Evolutionary conservation across 1,284 basidiomycete species (phyloP), one percentile per base, ranked within the genome.

Genomic region (Tilletia horrida): DNA sequence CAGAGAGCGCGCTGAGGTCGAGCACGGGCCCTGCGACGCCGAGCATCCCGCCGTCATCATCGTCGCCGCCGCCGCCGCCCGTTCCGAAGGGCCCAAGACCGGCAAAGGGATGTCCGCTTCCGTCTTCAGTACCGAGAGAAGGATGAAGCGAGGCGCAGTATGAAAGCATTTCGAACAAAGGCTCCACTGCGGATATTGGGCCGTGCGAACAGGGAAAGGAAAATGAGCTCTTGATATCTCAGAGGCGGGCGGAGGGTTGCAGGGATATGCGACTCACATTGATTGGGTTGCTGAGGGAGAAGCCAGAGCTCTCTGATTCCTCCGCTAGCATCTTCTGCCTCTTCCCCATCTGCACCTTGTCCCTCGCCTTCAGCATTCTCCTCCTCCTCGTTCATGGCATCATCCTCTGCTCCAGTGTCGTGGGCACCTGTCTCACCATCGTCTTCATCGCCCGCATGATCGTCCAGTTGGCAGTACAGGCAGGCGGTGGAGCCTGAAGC

Each of bases 131-230:
- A 9, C 66, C 70, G 1, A 77, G 76, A 1, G 83, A 83, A 23
- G 92, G 93, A 79, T 97, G 92, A 21, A 97, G 85, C 1, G 93
- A 88, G 2, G 94, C 92, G 81, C 94, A 97, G 65, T 86, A 77
- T 0, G 94, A 96, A 21, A 97, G 85, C 11, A 91, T 88, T n/a
- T 91, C 88, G 78, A 97, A 97, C 64, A 97, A 90, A 14, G 86
- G 80, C 69, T 95, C 91, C 68, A 96, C 93, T 93, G 76, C 44
- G 3, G 42, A 48, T 27, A 57, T n/a, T n/a, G n/a, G n/a, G n/a
- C 27, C 25, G 55, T 59, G 23, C 23, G 11, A 35, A 6, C 9
- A 18, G 27, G 47, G 23, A 48, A 25, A 48, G 16, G 16, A 7
- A 7, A 48, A 16, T 7, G 18, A 48, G 16, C 47, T 6, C 47